Base-by-base conservation (phyloP, 1,284 basidiomycete genomes). In the Tilletiaria anomala region DNA sequence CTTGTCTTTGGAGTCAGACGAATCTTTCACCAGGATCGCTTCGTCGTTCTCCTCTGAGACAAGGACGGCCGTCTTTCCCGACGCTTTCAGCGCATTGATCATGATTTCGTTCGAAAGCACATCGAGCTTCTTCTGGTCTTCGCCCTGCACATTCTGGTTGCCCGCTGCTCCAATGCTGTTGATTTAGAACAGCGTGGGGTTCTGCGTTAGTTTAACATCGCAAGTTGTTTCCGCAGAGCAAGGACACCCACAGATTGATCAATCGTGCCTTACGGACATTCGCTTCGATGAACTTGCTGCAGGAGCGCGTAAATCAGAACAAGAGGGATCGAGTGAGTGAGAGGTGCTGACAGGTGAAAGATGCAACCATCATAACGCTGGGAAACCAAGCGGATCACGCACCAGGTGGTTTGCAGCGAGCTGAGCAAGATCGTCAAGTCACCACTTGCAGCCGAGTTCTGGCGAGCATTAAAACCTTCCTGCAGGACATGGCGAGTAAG, bases 41-140 rank as follows among this genome's bases (percentile, higher is more conserved):
- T 94, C 78, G 29, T 96, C 91, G 51, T 85, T 74, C 62, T 96
- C 91, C 70, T 99, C 93, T 8, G 87, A 93, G 43, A 99, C 88
- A 57, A 99, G 81, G 21, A 97, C 89, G 15, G 88, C 82, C 10
- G 82, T 83, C 76, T 93, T 96, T 48, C 93, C 87, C 19, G 84
- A 89, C 2, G 88, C 87, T 29, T 83, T 76, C 34, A 96, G 76
- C 23, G 68, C 64, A 48, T 96, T 97, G 68, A 97, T 78, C 93
- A 99, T 97, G 75, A 97, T 97, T 69, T 99, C 89, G 70, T 99
- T 97, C 17, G 88, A 85, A 39, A 97, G 75, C 16, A 96, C 82
- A 67, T 96, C 91, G 44, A 99, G 76, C 73, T 99, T 99, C 77
- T 99, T 99, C 75, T 99, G 93, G 68, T 96, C 93, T 69, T 97